Evolutionary conservation across 2,329 filamentous ascomycete genomes (phyloP), one percentile per base, ranked within the genome.

Genomic region (Fusarium praegraminearum): DNA sequence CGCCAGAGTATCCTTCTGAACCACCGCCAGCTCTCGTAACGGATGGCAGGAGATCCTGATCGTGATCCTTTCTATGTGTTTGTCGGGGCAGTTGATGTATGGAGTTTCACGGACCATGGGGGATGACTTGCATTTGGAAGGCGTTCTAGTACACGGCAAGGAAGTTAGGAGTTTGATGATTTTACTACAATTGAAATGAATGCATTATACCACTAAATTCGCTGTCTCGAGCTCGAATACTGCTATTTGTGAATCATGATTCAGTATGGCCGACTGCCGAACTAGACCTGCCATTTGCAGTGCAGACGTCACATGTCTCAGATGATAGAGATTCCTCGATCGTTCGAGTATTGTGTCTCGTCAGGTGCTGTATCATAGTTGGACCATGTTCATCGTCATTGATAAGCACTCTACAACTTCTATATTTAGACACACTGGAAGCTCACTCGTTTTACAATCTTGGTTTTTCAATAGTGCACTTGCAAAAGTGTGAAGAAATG

Each of bases 1-100:
- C 77, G 32, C 78, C 78, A 3, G 74, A 72, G 18, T 79, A 79
- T 62, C 71, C 70, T 33, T 60, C 72, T 26, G 67, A 71, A 44
- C 77, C 76, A 16, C 63, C 58, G 24, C 68, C 75, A 32, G 73
- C 72, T 24, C 51, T 74, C 26, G 71, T 67, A 22, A 67, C 66
- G 12, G 61, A 73, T 30, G 68, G 57, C 22, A 69, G 66, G 40
- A 72, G 68, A 61, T 36, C n/a, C 32, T 54, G 55, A 57, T 57
- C 44, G 16, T 45, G 33, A n/a, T 26, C 9, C 36, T 22, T 36
- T 43, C 22, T 41, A 22, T 36, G 30, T 32, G 20, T 18, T 22
- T 41, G 15, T 20, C 26, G 22, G 26, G 11, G 2, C 40, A 11
- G 41, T 28, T 58, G 44, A 24, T 54, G 43, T 20, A 40, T 51